Evolutionary conservation across 495 filamentous ascomycete species (phyloP), one percentile per base, ranked within the genome.

Genomic region (Melanomma pulvis-pyrius): DNA sequence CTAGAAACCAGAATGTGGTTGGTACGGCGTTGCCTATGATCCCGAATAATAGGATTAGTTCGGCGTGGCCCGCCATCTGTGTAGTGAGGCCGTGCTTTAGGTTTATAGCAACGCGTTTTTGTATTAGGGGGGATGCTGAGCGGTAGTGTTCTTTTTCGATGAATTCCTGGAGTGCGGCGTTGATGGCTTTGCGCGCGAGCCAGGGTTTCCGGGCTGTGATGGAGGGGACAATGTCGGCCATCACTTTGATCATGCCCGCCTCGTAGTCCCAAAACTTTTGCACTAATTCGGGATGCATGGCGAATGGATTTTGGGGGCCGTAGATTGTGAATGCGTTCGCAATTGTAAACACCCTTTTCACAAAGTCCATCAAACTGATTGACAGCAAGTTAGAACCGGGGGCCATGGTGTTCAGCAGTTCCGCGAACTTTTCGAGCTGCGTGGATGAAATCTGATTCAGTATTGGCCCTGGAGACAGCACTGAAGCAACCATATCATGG

Each of bases 211-310:
- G 68, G 2, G 69, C 69, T 15, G 67, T 71, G 34, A 76, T 26
- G 1, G 21, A 64, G 0, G 74, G 74, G 34, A 64, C 59, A 7
- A 74, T 50, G 28, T 65, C 54, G 0, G 64, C 59, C 29, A 74
- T 57, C 0, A 76, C 60, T 11, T 12, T 19, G 6, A 60, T 60
- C 30, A 74, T 56, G 53, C 62, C 63, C 24, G 54, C 63, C 50
- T 76, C 74, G 41, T 71, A 71, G 32, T 55, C 52, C 74, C 74
- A 77, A 51, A 77, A 74, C 9, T 26, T 53, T 11, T 62, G 28
- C 7, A 66, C 67, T 2, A 75, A 61, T 1, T 34, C 32, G 0
- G 74, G 70, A 48, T 77, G 29, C 19, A 74, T 28, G 4, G 59
- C 55, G 48, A 77, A 70, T 0, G 70, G 69, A 59, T 74, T 75